Conservation (phyloP, 495 filamentous ascomycete species). For the Chaetomium tenue region DNA sequence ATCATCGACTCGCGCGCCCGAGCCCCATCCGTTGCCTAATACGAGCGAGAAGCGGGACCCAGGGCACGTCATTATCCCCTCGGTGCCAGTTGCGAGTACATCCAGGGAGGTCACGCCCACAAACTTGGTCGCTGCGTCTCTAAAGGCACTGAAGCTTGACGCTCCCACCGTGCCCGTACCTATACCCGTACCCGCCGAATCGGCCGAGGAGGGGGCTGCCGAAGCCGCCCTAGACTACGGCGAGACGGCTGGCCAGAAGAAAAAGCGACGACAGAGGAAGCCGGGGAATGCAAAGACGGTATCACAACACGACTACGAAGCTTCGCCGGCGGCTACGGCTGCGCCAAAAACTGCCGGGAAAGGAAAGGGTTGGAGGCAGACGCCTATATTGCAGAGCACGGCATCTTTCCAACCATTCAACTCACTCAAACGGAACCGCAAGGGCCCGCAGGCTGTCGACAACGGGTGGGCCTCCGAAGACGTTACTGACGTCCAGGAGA, state of each 20-base stretch:
- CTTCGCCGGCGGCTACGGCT: conserved; percentile 23
- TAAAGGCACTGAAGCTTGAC: conserved; percentile 27
- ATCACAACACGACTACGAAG: conserved; percentile 27
- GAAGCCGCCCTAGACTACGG: conserved; percentile 22
- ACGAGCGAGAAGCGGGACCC: conserved; percentile 42
- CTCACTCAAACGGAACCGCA: conserved; percentile 52
- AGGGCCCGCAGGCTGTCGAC: conserved; percentile 56
- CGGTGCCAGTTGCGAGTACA: conserved; percentile 1
- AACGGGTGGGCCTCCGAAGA: conserved; percentile 97
- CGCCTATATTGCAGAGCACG: conserved; percentile 67
- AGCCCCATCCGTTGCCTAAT: conserved; percentile 32
- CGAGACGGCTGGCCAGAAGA: conserved; percentile 24
- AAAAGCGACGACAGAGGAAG: conserved; percentile 31
- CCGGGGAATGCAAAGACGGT: conserved; percentile 18
- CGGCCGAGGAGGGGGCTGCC: conserved; percentile 27
- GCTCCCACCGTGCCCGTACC: not conserved
- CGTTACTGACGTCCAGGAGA: conserved; percentile 93
- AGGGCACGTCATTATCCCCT: conserved; percentile 16
- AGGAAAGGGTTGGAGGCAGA: conserved; percentile 78
- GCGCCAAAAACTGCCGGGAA: conserved; percentile 36
- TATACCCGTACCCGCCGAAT: conserved; percentile 21
- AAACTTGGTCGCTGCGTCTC: conserved; percentile 6
- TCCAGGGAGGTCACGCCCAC: conserved; percentile 23
- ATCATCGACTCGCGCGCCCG: conserved; percentile 18
- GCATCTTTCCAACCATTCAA: conserved; percentile 57